Evolutionary conservation across 2,329 filamentous ascomycete genomes (phyloP).

Genomic region (Fusarium tuaranense): DNA sequence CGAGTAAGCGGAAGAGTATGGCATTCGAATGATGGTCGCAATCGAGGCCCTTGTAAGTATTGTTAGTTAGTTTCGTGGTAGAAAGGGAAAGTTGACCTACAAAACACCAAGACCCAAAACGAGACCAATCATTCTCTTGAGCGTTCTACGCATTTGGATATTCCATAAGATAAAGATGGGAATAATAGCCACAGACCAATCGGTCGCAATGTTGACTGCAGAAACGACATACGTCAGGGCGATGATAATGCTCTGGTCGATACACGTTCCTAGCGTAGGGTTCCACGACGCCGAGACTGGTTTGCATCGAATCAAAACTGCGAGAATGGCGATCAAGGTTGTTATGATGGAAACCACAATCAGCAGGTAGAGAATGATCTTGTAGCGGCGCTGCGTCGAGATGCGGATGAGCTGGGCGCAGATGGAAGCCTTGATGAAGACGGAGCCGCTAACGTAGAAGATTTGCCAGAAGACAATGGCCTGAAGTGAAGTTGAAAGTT

Average conservation of each 20-base stretch:
- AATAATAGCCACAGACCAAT: conserved; percentile 19
- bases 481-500: not conserved
- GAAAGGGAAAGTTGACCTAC: not conserved
- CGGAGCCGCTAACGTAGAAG: conserved; percentile 12
- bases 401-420: conserved; percentile 16
- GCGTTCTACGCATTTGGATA: conserved; percentile 8
- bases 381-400: not conserved
- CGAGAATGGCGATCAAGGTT: not conserved
- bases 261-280: conserved; percentile 1
- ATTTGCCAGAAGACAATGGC: conserved; percentile 11
- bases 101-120: conserved; percentile 20
- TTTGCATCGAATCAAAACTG: conserved; percentile 4
- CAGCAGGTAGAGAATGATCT: not conserved
- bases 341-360: not conserved
- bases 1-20: conserved; percentile 16
- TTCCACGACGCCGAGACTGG: conserved; percentile 17
- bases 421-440: conserved; percentile 21
- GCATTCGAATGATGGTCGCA: conserved; percentile 21
- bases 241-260: conserved; percentile 1
- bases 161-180: conserved; percentile 13
- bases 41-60: conserved; percentile 3
- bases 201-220: conserved; percentile 6
- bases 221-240: conserved; percentile 19
- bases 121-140: conserved; percentile 5
- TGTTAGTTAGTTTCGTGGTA: not conserved